Evolutionary conservation across 768 basidiomycete genomes (phyloP), one percentile per base, ranked within the genome.

Genomic region (Boletus rubescentipes): DNA sequence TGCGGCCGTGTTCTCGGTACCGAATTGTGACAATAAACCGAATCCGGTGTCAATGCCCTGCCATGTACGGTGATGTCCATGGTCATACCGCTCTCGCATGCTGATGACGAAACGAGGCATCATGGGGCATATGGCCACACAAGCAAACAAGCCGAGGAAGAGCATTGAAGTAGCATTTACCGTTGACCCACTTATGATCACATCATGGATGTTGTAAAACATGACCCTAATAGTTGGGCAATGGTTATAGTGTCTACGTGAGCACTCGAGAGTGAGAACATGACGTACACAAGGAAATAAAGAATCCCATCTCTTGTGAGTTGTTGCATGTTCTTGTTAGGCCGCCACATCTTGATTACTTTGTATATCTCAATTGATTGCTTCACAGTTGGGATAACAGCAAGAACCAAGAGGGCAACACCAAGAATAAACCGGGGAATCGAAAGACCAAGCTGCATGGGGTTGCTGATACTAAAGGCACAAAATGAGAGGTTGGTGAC

Each of bases 71-170:
- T 18, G 29, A 4, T 8, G 14, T 9, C 26, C 42, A 11, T 30
- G 31, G 5, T 48, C 41, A 7, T 41, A 46, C 29, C 51, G 15
- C 32, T 51, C 50, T 15, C 53, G 57, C 1, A 58, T 26, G 21
- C 34, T 37, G 30, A 60, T 48, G n/a, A 60, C 54, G 46, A 60
- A 54, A n/a, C 49, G 37, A 5, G 57, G 59, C 5, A 50, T 18
- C 3, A 54, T 34, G 11, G 41, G 16, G 30, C 21, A 34, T 5
- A 58, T 5, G 14, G 37, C 2, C 1, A 40, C 11, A n/a, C 2
- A 20, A n/a, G 1, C 5, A 9, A 52, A 1, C 3, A 34, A 2
- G 23, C 0, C 7, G n/a, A 53, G 20, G 15, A 40, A 11, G n/a
- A 51, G 37, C 12, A n/a, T 0, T 8, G 4, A 10, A 4, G 7